A percentile compares a stretch with the other conserved stretches of the same genome.
phyloP scores from a whole-genome alignment of 495 filamentous ascomycete species.

The Annulohypoxylon bovei region DNA sequence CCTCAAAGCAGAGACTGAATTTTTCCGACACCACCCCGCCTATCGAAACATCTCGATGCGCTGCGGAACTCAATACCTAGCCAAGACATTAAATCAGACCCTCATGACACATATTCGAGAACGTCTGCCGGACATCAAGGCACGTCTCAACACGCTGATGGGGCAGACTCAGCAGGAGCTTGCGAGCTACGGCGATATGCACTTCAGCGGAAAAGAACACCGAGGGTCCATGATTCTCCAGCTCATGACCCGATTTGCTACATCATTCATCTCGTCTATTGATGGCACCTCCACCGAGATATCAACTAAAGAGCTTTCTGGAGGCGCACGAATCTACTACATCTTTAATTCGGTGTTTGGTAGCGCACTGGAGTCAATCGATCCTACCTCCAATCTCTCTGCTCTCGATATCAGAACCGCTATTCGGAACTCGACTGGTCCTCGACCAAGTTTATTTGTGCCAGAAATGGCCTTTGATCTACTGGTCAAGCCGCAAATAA shows the following conservation, averaged over 20 bases:
- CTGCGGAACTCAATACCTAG: conserved; percentile 94
- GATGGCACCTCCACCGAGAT: conserved; percentile 98
- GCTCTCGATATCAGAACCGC: conserved; percentile 97
- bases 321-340: conserved; percentile 97
- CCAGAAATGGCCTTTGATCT: conserved; percentile 98
- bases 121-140: conserved; percentile 96
- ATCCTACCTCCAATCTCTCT: conserved; percentile 93
- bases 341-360: conserved; percentile 99
- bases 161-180: conserved; percentile 99
- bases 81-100: conserved; percentile 93
- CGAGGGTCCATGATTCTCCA: conserved; percentile 93
- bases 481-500: conserved; percentile 98
- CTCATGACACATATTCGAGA: conserved; percentile 98
- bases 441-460: conserved; percentile 93
- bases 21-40: conserved; percentile 96
- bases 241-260: conserved; percentile 97
- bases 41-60: conserved; percentile 95
- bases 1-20: conserved; percentile 88
- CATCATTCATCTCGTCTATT: conserved; percentile 98
- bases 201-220: conserved; percentile 98
- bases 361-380: conserved; percentile 93
- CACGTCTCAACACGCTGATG: conserved; percentile 96
- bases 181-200: conserved; percentile 97
- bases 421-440: conserved; percentile 97
- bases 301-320: conserved; percentile 97